A percentile compares a stretch with the other conserved stretches of the same genome.
Conservation (phyloP, 768 basidiomycete genomes). For the Xerocomellus chrysenteron region DNA sequence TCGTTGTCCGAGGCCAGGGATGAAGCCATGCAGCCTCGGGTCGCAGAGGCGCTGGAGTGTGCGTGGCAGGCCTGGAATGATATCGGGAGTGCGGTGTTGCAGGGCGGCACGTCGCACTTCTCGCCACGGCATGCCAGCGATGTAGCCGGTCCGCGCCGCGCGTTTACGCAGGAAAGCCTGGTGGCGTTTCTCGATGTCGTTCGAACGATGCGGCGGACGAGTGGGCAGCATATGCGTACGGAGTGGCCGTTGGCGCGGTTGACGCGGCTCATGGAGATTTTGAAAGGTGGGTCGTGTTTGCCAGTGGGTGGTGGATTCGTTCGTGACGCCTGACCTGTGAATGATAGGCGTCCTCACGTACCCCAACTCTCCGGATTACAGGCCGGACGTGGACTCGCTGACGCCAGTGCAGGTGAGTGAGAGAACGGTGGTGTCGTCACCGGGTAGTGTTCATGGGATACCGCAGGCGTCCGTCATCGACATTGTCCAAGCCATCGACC, state of each 20-base stretch:
- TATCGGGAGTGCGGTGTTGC: slow-evolving; percentile 56
- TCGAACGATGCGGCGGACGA: slow-evolving; percentile 53
- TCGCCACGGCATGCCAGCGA: slow-evolving; percentile 13
- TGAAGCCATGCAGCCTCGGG: slow-evolving; percentile 34
- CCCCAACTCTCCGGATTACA: slow-evolving; percentile 77
- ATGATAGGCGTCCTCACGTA: slow-evolving; percentile 73
- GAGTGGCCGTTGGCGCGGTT: slow-evolving; percentile 72
- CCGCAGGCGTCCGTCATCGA: slow-evolving; percentile 68
- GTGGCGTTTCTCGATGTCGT: slow-evolving; percentile 78
- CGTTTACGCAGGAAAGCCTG: slow-evolving; percentile 70
- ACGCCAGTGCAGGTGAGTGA: slow-evolving; percentile 71
- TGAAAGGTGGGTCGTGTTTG: slow-evolving; percentile 55
- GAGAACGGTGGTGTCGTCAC: not conserved
- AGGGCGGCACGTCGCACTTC: slow-evolving; percentile 18
- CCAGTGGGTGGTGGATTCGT: not conserved
- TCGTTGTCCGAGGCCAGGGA: slow-evolving; percentile 44
- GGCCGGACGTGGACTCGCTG: slow-evolving; percentile 82
- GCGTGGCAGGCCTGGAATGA: slow-evolving; percentile 71
- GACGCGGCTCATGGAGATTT: slow-evolving; percentile 67
- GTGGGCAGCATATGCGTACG: slow-evolving; percentile 41
- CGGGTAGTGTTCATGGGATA: slow-evolving; percentile 9
- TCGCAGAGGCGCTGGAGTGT: slow-evolving; percentile 52
- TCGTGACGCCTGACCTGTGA: not conserved
- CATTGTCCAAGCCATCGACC: slow-evolving; percentile 64
- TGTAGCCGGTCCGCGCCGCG: slow-evolving; percentile 3